Evolutionary conservation across 768 basidiomycete species (phyloP).

Genomic region (Erythrobasidium yunnanense): DNA sequence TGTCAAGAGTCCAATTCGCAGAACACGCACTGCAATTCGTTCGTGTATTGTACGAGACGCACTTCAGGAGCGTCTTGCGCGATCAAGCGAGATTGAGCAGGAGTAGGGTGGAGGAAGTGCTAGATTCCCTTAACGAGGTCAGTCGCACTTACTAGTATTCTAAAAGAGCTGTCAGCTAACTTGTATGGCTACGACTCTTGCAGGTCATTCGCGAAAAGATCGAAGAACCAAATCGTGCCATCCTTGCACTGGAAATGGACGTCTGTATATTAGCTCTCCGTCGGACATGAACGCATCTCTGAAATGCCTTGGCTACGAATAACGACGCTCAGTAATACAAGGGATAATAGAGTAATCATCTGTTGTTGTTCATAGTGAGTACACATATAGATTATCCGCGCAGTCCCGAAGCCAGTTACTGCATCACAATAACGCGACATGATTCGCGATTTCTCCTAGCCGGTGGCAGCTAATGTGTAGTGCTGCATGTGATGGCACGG

Average conservation of each 20-base stretch:
- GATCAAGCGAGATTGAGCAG: constrained; percentile 23
- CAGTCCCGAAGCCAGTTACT: no score
- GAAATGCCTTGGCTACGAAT: no score
- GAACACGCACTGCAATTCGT: constrained; percentile 27
- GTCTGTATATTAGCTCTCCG: constrained; percentile 23
- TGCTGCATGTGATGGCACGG: no score
- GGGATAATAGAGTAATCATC: no score
- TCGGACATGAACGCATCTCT: neutral
- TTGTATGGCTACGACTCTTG: neutral
- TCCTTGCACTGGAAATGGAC: constrained; percentile 17
- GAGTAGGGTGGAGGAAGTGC: neutral
- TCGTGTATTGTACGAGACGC: constrained; percentile 20
- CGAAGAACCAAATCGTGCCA: constrained; percentile 10
- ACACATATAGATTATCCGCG: no score
- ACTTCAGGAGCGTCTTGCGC: constrained; percentile 14
- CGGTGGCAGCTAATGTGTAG: no score
- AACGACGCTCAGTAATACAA: no score
- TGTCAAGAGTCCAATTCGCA: constrained; percentile 23
- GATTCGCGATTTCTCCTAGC: no score
- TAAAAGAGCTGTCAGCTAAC: neutral
- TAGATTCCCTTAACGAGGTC: constrained; percentile 25
- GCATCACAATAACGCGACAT: no score
- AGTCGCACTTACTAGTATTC: neutral
- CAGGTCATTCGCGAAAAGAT: constrained; percentile 16
- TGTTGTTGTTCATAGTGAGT: no score